A percentile compares a stretch with the other conserved stretches of the same genome.
Evolutionary conservation across 2,329 filamentous ascomycete genomes (phyloP).

Genomic region (Ophiostoma perfectum): DNA sequence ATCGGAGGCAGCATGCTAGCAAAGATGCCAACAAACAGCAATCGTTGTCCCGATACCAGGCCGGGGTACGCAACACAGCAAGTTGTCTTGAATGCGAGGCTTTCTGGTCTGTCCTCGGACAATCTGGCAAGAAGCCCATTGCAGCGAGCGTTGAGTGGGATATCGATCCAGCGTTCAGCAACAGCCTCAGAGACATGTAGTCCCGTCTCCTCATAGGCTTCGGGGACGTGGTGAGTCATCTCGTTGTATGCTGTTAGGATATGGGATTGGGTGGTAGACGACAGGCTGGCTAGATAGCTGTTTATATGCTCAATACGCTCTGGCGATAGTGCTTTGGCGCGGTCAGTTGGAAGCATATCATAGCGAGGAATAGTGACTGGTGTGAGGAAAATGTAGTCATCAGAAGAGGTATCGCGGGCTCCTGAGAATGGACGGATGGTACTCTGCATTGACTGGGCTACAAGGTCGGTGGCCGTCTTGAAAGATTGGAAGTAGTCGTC

Average conservation of each 20-base stretch:
- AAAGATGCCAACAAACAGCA: constrained; percentile 17
- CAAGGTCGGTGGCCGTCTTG: constrained; percentile 41
- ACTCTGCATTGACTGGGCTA: constrained; percentile 32
- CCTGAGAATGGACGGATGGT: background rate
- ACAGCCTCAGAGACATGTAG: constrained; percentile 45
- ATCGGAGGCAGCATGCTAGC: background rate
- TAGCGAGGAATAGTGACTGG: constrained; percentile 42
- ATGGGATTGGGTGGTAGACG: constrained; percentile 38
- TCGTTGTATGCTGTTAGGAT: constrained; percentile 47
- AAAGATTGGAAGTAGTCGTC: constrained; percentile 43
- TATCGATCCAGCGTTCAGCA: constrained; percentile 44
- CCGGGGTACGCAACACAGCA: constrained; percentile 46
- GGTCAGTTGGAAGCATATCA: constrained; percentile 38
- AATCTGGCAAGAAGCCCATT: constrained; percentile 40
- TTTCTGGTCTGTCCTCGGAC: constrained; percentile 29
- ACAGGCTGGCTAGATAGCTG: constrained; percentile 42
- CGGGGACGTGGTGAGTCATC: constrained; percentile 38
- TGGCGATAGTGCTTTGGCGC: constrained; percentile 42
- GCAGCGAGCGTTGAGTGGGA: constrained; percentile 51
- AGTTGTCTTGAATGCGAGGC: constrained; percentile 41
- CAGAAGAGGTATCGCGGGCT: background rate
- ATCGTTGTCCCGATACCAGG: constrained; percentile 35
- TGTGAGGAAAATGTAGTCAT: constrained; percentile 30
- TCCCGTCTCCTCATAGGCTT: constrained; percentile 43
- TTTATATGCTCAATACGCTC: constrained; percentile 50